Base-by-base conservation (phyloP, 495 filamentous ascomycete species). In the Penicillium ucsense region DNA sequence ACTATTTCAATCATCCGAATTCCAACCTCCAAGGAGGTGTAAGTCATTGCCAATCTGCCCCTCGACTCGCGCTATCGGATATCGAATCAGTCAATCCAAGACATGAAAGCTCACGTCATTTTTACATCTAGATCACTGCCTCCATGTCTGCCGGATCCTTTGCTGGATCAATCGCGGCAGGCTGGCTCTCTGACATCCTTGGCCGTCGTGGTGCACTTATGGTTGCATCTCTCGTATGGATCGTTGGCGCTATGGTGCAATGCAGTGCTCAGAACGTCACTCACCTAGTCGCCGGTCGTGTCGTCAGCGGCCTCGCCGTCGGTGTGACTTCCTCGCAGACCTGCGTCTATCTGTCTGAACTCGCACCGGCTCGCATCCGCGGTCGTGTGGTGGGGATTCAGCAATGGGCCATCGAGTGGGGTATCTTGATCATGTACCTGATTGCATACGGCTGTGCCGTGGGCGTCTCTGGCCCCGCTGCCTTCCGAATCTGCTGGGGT, bases 281-380 rank as follows among this genome's bases (percentile, higher is more conserved):
- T 28, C 76, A 80, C 53, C 67, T 89, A 0, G 81, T 88, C 35
- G 83, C 77, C 27, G 85, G 85, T 4, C 80, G 84, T 11, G 72
- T 87, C 8, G 62, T 89, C 37, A 87, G 85, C 55, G 84, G 86
- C 46, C 68, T 88, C 36, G 78, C 78, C 38, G 83, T 88, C 45
- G 84, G 84, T 48, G 81, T 88, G 50, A 86, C 84, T 2, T 86
- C 82, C 2, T 84, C 83, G 2, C 84, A 88, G 53, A 85, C 87
- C 0, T 83, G 81, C n/a, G 85, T 89, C n/a, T 89, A 88, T 62
- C 74, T 88, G 3, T 83, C 83, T 37, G 84, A 89, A 57, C 77
- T 88, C 35, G 78, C 84, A 4, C 78, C 79, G 42, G 78, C 80
- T 27, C 75, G 80, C 35, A 81, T 82, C 62, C 72, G 78, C 35